Percentiles rank a stretch among this genome's conserved stretches.
These are phyloP conservation scores for Micromonas commoda DNA, from an alignment of 139 green algal genomes.

Conservation along the genomic window DNA sequence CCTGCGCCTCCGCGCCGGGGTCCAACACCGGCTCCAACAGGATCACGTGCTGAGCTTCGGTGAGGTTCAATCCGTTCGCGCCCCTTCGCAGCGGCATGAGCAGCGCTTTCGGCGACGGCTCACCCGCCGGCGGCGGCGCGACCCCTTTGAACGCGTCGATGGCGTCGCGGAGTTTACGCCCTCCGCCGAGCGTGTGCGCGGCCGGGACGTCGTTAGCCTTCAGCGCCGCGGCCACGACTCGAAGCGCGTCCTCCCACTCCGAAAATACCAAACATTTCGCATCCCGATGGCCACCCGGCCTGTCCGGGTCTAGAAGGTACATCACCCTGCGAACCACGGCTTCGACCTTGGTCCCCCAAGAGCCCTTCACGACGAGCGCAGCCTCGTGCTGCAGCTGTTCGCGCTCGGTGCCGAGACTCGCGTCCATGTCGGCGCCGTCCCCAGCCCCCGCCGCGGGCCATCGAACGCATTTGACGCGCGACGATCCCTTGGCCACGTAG, in stretches of 20 bases:
- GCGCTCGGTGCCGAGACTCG: background rate
- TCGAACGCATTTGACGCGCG: background rate
- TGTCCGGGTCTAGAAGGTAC: conserved; percentile 34
- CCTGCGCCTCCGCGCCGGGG: conserved; percentile 34
- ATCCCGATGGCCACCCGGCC: conserved; percentile 8
- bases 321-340: conserved; percentile 63
- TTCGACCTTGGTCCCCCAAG: conserved; percentile 68
- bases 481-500: conserved; percentile 24
- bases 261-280: conserved; percentile 69
- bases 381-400: conserved; percentile 30
- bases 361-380: conserved; percentile 48
- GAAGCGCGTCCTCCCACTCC: conserved; percentile 70
- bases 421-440: background rate
- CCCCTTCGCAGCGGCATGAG: conserved; percentile 37
- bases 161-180: conserved; percentile 25
- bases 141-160: conserved; percentile 47
- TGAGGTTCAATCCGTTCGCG: conserved; percentile 40
- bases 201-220: conserved; percentile 29
- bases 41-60: conserved; percentile 42
- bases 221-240: conserved; percentile 54
- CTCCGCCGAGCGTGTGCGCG: background rate
- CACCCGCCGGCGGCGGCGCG: too few relatives aligned
- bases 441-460: background rate
- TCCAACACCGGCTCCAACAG: conserved; percentile 44
- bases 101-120: conserved; percentile 3